Conservation (phyloP, 345 rosid genomes). For the Fremontodendron californicum region DNA sequence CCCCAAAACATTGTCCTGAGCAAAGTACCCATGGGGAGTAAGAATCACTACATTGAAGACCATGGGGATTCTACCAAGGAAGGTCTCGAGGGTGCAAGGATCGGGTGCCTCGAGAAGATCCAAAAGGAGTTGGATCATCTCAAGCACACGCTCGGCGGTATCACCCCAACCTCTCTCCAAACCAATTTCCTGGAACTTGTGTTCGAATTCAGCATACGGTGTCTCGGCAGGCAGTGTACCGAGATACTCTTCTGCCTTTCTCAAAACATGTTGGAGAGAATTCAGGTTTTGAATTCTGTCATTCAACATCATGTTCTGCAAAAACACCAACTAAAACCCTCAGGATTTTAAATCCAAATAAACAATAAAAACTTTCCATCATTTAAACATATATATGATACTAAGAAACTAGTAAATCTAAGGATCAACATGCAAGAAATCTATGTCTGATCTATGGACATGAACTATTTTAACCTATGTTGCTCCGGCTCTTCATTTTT, state of each 20-base stretch:
- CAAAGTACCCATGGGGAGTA: conserved; percentile 94
- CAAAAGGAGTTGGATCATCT: conserved; percentile 84
- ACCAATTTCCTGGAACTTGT: conserved; percentile 86
- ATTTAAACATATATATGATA: not conserved
- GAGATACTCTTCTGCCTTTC: conserved; percentile 88
- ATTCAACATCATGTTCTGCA: conserved; percentile 82
- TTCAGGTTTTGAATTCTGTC: conserved; percentile 60
- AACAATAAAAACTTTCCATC: not conserved
- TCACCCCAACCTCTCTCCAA: conserved; percentile 97
- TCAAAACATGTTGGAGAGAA: conserved; percentile 61
- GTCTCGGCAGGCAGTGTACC: conserved; percentile 44
- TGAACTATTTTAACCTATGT: no score
- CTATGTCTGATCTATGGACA: not conserved
- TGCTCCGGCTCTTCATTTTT: no score
- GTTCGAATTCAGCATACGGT: conserved; percentile 55
- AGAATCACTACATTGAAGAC: conserved; percentile 91
- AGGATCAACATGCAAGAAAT: not conserved
- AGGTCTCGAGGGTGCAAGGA: conserved; percentile 84
- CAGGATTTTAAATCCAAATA: not conserved
- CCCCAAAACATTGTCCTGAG: conserved; percentile 92
- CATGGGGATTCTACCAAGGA: conserved; percentile 86
- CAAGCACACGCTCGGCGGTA: conserved; percentile 67
- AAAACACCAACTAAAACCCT: conserved; percentile 5
- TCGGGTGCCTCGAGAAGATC: conserved; percentile 98
- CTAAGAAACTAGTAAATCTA: not conserved